A percentile compares a stretch with the other conserved stretches of the same genome.
These are phyloP conservation scores for Asclepias syriaca DNA, from an alignment of 257 asterid genomes.

Conservation along the genomic window DNA sequence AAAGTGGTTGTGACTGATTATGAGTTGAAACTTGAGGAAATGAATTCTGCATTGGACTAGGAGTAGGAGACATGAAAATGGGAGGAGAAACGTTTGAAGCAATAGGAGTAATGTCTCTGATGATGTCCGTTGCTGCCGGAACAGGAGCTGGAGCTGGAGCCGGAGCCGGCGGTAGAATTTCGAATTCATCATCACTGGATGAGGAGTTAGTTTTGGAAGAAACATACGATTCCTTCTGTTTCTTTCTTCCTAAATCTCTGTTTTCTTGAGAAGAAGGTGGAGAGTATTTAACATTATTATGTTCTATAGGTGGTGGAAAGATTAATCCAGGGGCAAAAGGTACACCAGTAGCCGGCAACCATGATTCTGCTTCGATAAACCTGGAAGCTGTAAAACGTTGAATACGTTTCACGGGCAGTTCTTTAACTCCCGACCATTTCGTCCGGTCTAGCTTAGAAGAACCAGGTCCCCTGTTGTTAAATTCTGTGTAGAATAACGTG, in stretches of 20 bases:
- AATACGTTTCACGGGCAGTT: conserved; percentile 45
- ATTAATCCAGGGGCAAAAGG: conserved; percentile 52
- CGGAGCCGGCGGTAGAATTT: no score
- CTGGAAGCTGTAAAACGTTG: conserved; percentile 45
- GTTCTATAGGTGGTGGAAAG: conserved; percentile 45
- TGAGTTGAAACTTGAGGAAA: neutral
- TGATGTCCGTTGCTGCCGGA: neutral
- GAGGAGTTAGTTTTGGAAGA: neutral
- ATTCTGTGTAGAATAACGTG: conserved; percentile 63
- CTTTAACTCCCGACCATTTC: conserved; percentile 68
- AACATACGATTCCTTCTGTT: neutral
- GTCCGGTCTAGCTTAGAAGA: conserved; percentile 46
- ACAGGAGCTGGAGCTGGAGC: no score
- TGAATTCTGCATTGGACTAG: neutral
- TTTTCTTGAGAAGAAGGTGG: conserved; percentile 54
- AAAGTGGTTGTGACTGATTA: neutral
- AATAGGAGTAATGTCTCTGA: neutral
- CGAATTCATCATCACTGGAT: no score
- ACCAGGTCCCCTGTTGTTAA: conserved; percentile 73
- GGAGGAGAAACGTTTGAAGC: neutral
- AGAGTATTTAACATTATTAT: conserved; percentile 46
- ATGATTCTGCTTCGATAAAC: conserved; percentile 48
- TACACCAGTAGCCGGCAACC: conserved; percentile 41
- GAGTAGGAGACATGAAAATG: neutral
- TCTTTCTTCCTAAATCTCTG: conserved; percentile 44